phyloP scores from a whole-genome alignment of 176 grass and related monocot genomes.

The Cocos nucifera region DNA sequence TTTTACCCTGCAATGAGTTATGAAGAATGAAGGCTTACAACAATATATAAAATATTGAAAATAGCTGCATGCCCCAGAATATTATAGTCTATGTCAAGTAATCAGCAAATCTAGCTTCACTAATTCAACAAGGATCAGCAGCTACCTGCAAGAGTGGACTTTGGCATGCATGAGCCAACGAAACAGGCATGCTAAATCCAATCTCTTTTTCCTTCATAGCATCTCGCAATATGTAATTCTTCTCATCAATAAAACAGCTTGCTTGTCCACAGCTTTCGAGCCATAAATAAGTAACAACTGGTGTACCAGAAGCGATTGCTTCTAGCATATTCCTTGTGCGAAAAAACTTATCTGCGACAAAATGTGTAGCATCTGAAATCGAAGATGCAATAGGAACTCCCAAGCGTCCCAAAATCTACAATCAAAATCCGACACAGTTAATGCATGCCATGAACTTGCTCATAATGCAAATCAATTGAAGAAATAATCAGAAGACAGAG shows the following conservation, averaged over 20 bases:
- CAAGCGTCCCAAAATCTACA: constrained; percentile 67
- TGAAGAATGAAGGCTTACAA: background rate
- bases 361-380: constrained; percentile 75
- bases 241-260: constrained; percentile 70
- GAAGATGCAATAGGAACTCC: constrained; percentile 43
- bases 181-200: constrained; percentile 72
- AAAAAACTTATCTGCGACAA: constrained; percentile 64
- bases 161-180: constrained; percentile 45
- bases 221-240: constrained; percentile 72
- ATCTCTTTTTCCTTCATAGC: constrained; percentile 72
- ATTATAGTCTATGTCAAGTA: too few species aligned
- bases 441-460: background rate
- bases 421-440: constrained; percentile 15
- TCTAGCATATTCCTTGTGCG: constrained; percentile 92
- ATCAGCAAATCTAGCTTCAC: too few species aligned
- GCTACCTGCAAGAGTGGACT: constrained; percentile 61
- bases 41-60: too few species aligned
- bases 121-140: background rate
- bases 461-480: too few species aligned
- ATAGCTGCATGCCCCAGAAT: too few species aligned
- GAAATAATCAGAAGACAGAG: too few species aligned
- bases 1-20: constrained; percentile 48
- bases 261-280: constrained; percentile 73
- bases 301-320: constrained; percentile 77
- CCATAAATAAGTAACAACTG: constrained; percentile 63